Base-by-base conservation (phyloP, 345 rosid genomes). In the Eucalyptus microcorys region DNA sequence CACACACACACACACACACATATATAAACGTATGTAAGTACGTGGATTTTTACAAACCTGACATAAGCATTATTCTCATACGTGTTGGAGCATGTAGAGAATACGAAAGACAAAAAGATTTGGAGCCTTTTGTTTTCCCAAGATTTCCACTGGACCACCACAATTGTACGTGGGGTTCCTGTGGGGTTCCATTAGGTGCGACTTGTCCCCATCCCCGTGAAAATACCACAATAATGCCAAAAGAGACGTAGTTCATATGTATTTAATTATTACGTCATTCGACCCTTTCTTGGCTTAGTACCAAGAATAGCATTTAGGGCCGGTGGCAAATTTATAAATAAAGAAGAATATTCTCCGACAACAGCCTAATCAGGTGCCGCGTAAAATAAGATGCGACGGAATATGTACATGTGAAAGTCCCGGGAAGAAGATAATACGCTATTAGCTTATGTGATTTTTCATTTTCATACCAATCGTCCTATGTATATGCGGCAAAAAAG, bases 171-270 rank as follows among this genome's bases (percentile, higher is more conserved):
- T 21, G 81, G 80, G 81, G 81, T 17, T 71, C 45, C 13, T 10
- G 45, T 19, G 26, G 42, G 83, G 42, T 71, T 37, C 83, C 83
- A 2, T 1, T 1, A 43, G 83, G 83, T 19, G 26, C 22, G 83
- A 21, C 83, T 71, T 37, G 83, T 37, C 81, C 43, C 27, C 80
- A 71, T 37, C 45, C 45, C 11, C 83, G 27, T 37, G 83, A 71
- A 37, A 37, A 71, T 16, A 1, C 4, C 83, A 40, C 45, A 37
- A 37, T 71, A 21, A 71, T 71, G 83, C 27, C 83, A 71, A 21
- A 32, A 71, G 45, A 71, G 83, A 37, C 2, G 3, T 0, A 3
- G 24, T 1, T 19, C 81, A 5, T 12, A 0, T 10, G 26, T 1
- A 37, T 37, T 71, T 37, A 71, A 71, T 71, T 71, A 71, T 3